These are phyloP conservation scores for Sporothrix humicola DNA, from an alignment of 2,329 filamentous ascomycete genomes.

Conservation along the genomic window DNA sequence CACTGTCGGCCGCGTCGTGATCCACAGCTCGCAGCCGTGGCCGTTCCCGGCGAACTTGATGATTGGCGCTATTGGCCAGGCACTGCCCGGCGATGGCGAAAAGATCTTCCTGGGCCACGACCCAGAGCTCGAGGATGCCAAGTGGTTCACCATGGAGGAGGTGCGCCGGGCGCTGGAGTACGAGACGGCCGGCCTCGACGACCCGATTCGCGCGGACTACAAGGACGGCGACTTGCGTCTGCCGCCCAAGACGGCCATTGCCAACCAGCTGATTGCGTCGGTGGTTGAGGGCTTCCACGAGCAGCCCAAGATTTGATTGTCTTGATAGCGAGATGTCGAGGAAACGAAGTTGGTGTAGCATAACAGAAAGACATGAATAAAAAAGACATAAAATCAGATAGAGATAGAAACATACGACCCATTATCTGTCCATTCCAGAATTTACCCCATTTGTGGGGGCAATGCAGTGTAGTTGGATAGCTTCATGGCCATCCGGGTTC, in stretches of 20 bases:
- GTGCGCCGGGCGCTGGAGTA: constrained; percentile 73
- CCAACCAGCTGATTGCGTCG: constrained; percentile 82
- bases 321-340: no score
- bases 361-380: not conserved
- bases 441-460: not conserved
- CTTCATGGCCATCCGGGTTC: constrained; percentile 3
- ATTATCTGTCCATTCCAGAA: not conserved
- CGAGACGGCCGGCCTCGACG: constrained; percentile 71
- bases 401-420: constrained; percentile 11
- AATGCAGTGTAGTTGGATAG: not conserved
- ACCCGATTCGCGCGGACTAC: constrained; percentile 67
- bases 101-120: constrained; percentile 83
- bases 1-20: constrained; percentile 73
- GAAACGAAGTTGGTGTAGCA: not conserved
- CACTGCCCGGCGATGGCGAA: constrained; percentile 75
- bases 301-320: constrained; percentile 55
- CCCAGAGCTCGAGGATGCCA: constrained; percentile 86
- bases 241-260: constrained; percentile 88
- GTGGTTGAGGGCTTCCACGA: constrained; percentile 77
- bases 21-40: constrained; percentile 87
- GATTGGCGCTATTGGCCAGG: constrained; percentile 88
- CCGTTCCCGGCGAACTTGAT: constrained; percentile 84
- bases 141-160: constrained; percentile 85
- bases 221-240: constrained; percentile 78
- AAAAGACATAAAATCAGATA: not conserved